Evolutionary conservation across 2,329 filamentous ascomycete species (phyloP).

Genomic region (Aspergillus oerlinghausenensis): DNA sequence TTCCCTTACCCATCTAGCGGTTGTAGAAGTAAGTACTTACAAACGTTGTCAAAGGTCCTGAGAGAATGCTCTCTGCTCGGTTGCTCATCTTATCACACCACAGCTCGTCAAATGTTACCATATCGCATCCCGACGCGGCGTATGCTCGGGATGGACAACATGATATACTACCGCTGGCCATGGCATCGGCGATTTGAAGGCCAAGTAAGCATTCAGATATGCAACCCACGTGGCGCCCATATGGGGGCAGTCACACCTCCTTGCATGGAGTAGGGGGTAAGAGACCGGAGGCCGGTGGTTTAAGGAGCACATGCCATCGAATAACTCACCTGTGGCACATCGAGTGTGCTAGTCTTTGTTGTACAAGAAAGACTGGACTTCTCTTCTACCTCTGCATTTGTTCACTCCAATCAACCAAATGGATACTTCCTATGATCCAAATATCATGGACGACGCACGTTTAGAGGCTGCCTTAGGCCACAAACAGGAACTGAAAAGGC

Average conservation of each 20-base stretch:
- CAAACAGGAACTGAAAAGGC: constrained; percentile 54
- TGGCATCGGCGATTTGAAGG: not conserved
- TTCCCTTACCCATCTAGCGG: not conserved
- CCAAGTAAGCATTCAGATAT: not conserved
- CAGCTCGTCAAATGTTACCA: not conserved
- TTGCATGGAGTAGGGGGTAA: constrained; percentile 10
- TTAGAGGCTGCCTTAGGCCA: constrained; percentile 44
- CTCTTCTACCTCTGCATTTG: not conserved
- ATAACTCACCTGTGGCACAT: not conserved
- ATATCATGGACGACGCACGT: constrained; percentile 19
- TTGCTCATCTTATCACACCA: not conserved
- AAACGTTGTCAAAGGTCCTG: not conserved
- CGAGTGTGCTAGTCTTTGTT: not conserved
- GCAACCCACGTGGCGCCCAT: constrained; percentile 21
- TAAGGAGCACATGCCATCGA: not conserved
- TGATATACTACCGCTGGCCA: not conserved
- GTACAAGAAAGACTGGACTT: not conserved
- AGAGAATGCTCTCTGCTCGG: not conserved
- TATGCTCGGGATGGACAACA: not conserved
- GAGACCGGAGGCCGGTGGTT: not conserved
- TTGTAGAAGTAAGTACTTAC: not conserved
- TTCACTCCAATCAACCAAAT: not conserved
- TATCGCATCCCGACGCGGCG: not conserved
- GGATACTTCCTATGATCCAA: not conserved
- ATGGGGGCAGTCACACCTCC: constrained; percentile 11